Base-by-base conservation (phyloP, 192 early-diverging fungal genomes). In the Hyaloraphidium curvatum region DNA sequence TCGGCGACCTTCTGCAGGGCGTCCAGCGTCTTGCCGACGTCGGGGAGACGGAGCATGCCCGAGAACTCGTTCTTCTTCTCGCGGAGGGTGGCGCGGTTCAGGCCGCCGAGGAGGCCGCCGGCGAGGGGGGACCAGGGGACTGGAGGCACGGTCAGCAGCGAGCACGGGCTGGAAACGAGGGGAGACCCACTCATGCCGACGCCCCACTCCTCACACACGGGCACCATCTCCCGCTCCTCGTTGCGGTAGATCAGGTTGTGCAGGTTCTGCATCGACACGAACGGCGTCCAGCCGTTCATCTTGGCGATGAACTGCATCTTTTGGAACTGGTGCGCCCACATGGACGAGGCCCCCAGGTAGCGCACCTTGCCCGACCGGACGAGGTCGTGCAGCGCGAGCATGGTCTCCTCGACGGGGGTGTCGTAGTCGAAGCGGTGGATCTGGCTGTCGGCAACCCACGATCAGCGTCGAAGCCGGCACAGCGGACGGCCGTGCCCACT, bases 361-460 rank as follows among this genome's bases (percentile, higher is more conserved):
- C 68, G 48, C 0, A 69, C 76, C 56, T 82, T 79, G 9, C 83
- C 83, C 5, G 63, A 52, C 11, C 69, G 51, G 19, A 84, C 73
- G 51, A 79, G 54, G 51, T 85, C 81, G 41, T 83, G 54, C 2
- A 85, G 54, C 2, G 82, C 76, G 30, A 69, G 62, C 71, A 85
- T 75, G 14, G 79, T 79, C 23, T 25, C 28, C n/a, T 58, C n/a
- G 54, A 31, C n/a, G 17, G 13, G 31, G 9, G 60, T 77, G 26
- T 72, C 57, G 40, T 60, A 59, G 55, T 67, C 63, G 40, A 35
- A 61, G 0, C 71, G 63, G 52, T 75, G 68, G 2, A 71, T 60
- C 19, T 73, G 59, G 48, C n/a, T n/a, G n/a, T n/a, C n/a, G n/a
- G n/a, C n/a, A n/a, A n/a, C n/a, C n/a, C n/a, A n/a, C n/a, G n/a